Conservation (phyloP, 1,139 yeast genomes). For the Lodderomyces beijingensis region DNA sequence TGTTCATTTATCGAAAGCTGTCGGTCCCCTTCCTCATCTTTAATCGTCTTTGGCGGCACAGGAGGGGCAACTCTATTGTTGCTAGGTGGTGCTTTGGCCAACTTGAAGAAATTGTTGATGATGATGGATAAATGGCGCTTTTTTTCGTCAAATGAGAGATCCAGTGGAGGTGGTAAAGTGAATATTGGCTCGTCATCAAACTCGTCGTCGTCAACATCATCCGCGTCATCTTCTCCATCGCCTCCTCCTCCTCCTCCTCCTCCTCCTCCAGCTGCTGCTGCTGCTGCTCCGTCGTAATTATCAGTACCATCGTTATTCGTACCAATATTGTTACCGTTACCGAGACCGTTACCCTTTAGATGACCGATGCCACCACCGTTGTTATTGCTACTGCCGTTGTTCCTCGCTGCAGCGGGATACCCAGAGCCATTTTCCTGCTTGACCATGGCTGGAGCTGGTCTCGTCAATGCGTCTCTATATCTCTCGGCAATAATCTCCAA, state of each 20-base stretch:
- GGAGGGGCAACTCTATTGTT: neutral
- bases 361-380: no score
- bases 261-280: no score
- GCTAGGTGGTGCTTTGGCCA: slow-evolving; percentile 25
- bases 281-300: neutral
- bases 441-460: neutral
- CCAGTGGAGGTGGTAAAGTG: slow-evolving; percentile 56
- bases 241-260: slow-evolving; percentile 2
- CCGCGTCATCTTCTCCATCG: slow-evolving; percentile 11
- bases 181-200: slow-evolving; percentile 42
- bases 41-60: neutral
- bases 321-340: neutral
- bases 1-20: slow-evolving; percentile 23
- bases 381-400: neutral
- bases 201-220: slow-evolving; percentile 34
- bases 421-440: slow-evolving; percentile 1
- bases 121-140: slow-evolving; percentile 50
- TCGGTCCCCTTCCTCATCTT: slow-evolving; percentile 15
- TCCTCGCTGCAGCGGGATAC: neutral
- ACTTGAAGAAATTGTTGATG: slow-evolving; percentile 50
- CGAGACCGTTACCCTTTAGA: neutral
- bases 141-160: slow-evolving; percentile 44
- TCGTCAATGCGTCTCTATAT: slow-evolving; percentile 30
- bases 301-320: neutral
- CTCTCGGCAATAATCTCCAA: slow-evolving; percentile 65